phyloP scores from a whole-genome alignment of 768 basidiomycete species.

The Cystofilobasidium macerans region DNA sequence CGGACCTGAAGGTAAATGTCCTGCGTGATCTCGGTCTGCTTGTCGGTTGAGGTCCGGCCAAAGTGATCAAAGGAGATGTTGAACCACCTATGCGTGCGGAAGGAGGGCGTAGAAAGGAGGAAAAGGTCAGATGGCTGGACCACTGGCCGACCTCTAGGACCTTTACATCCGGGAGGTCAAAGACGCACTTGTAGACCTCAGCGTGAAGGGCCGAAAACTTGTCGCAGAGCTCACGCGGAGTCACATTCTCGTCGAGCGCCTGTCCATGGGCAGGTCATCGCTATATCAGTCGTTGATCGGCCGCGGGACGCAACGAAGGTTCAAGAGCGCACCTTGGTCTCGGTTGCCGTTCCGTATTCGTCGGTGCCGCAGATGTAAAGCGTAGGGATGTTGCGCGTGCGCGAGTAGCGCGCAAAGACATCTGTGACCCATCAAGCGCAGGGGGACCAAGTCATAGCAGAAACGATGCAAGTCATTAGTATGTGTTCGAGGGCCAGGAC shows the following conservation, averaged over 20 bases:
- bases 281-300: too few species aligned
- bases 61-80: conserved; percentile 94
- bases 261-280: too few species aligned
- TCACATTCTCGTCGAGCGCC: conserved; percentile 38
- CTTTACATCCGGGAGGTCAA: background rate
- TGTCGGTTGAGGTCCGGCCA: conserved; percentile 80
- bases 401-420: conserved; percentile 76
- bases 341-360: conserved; percentile 98
- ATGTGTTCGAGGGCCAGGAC: too few species aligned
- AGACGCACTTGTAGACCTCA: conserved; percentile 64
- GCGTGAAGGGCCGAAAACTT: conserved; percentile 81
- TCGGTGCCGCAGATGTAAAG: conserved; percentile 96
- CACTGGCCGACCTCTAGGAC: background rate
- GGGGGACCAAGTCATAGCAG: too few species aligned
- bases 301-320: too few species aligned
- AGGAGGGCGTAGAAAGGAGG: too few species aligned
- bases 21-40: conserved; percentile 85
- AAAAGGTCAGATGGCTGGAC: background rate
- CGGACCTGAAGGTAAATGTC: conserved; percentile 76
- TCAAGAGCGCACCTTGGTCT: conserved; percentile 67
- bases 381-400: conserved; percentile 73
- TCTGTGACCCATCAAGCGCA: conserved; percentile 44
- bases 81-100: too few species aligned
- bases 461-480: too few species aligned
- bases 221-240: conserved; percentile 54